Conservation (phyloP, 2,329 filamentous ascomycete genomes). For the Colletotrichum aenigma region DNA sequence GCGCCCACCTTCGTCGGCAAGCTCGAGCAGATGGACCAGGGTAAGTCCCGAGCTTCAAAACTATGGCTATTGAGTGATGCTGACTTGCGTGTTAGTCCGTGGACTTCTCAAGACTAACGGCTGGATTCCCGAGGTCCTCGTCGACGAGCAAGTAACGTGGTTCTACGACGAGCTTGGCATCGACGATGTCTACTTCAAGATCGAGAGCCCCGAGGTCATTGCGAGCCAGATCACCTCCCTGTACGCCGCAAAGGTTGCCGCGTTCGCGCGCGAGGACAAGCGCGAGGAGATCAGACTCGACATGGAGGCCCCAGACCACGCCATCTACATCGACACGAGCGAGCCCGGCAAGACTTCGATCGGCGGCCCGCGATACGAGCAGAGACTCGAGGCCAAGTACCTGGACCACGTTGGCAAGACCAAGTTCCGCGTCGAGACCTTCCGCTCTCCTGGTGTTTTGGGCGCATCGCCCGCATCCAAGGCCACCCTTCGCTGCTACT, state of each 20-base stretch:
- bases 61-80: background rate
- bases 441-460: constrained; percentile 85
- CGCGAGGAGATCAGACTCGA: constrained; percentile 92
- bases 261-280: constrained; percentile 91
- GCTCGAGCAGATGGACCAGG: constrained; percentile 84
- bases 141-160: constrained; percentile 89
- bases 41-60: constrained; percentile 45
- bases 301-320: constrained; percentile 93
- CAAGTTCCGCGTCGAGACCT: constrained; percentile 95
- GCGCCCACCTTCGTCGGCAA: constrained; percentile 95
- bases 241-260: constrained; percentile 95
- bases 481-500: constrained; percentile 93
- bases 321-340: constrained; percentile 98
- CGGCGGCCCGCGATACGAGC: constrained; percentile 88
- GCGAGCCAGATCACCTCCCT: constrained; percentile 94
- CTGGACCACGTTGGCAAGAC: constrained; percentile 77
- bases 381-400: constrained; percentile 93
- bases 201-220: constrained; percentile 84
- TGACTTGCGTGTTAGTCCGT: constrained; percentile 66
- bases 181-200: constrained; percentile 97
- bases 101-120: constrained; percentile 76
- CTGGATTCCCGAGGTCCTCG: constrained; percentile 84
- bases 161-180: constrained; percentile 98
- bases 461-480: constrained; percentile 71
- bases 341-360: constrained; percentile 80